phyloP scores from a whole-genome alignment of 106 monocot species.

The Phalaenopsis equestris region DNA sequence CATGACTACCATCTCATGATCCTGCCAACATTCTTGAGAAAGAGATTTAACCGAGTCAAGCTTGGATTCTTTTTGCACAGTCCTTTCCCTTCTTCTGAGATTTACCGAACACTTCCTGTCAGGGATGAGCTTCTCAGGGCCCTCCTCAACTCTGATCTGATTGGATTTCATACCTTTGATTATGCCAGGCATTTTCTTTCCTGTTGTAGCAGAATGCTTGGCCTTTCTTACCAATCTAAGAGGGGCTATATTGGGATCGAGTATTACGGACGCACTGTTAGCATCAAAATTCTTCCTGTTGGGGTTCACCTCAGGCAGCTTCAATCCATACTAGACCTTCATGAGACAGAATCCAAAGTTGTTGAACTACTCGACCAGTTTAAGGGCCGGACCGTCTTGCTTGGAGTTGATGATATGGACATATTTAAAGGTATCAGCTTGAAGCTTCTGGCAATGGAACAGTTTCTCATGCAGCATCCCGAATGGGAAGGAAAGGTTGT shows the following conservation, averaged over 20 bases:
- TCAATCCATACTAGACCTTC: constrained; percentile 27
- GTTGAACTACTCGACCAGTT: constrained; percentile 31
- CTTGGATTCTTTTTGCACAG: constrained; percentile 85
- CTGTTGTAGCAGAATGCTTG: constrained; percentile 76
- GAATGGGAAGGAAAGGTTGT: constrained; percentile 34
- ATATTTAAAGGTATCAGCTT: constrained; percentile 56
- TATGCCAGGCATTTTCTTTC: constrained; percentile 90
- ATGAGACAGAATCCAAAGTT: constrained; percentile 25
- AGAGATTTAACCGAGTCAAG: constrained; percentile 41
- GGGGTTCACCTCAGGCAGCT: constrained; percentile 46
- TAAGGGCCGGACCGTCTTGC: constrained; percentile 25
- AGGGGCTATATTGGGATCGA: constrained; percentile 76
- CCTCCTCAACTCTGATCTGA: constrained; percentile 71
- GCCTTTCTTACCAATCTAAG: constrained; percentile 65
- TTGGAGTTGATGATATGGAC: constrained; percentile 63
- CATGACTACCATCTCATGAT: constrained; percentile 95
- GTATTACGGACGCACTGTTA: constrained; percentile 56
- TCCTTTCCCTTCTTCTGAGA: constrained; percentile 84
- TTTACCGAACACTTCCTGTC: constrained; percentile 66
- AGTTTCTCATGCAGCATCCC: constrained; percentile 23
- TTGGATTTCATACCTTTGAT: constrained; percentile 91
- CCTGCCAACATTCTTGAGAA: constrained; percentile 66
- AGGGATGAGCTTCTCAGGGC: constrained; percentile 66
- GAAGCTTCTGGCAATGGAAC: constrained; percentile 41
- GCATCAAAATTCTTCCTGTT: constrained; percentile 43